Evolutionary conservation across 768 basidiomycete species (phyloP).

Genomic region (Clathrus columnatus): DNA sequence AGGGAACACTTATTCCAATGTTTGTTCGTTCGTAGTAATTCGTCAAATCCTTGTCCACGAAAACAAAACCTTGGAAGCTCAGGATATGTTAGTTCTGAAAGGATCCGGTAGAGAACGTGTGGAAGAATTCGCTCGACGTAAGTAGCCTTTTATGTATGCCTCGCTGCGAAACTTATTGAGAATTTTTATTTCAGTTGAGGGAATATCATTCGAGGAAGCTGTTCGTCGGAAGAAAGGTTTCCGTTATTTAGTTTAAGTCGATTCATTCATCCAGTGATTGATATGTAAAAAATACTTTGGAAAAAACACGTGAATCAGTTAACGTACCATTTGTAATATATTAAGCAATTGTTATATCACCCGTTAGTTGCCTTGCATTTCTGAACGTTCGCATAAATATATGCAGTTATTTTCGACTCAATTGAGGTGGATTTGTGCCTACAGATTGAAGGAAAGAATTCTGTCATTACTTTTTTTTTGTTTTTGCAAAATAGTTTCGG

Average conservation of each 20-base stretch:
- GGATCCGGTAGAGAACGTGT: slow-evolving; percentile 41
- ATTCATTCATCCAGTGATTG: too few relatives aligned
- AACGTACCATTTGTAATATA: too few relatives aligned
- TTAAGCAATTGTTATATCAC: too few relatives aligned
- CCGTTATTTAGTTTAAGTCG: slow-evolving; percentile 45
- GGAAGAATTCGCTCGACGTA: slow-evolving; percentile 42
- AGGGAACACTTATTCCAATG: background rate
- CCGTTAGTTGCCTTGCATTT: too few relatives aligned
- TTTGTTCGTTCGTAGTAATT: slow-evolving; percentile 26
- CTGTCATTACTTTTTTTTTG: too few relatives aligned
- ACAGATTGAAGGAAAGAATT: too few relatives aligned
- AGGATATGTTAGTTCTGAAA: slow-evolving; percentile 36
- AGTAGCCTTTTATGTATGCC: background rate
- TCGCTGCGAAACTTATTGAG: background rate
- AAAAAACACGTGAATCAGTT: too few relatives aligned
- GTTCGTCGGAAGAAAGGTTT: slow-evolving; percentile 48
- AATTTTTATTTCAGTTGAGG: slow-evolving; percentile 30
- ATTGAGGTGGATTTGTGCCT: too few relatives aligned
- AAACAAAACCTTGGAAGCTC: slow-evolving; percentile 42
- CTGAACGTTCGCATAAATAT: too few relatives aligned
- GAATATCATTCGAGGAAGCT: slow-evolving; percentile 51
- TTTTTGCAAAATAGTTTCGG: too few relatives aligned
- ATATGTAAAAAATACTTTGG: too few relatives aligned
- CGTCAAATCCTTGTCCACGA: slow-evolving; percentile 37
- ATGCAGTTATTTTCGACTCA: too few relatives aligned